A percentile compares a stretch with the other conserved stretches of the same genome.
phyloP scores from a whole-genome alignment of 176 grass and related monocot genomes.

The Lolium rigidum region DNA sequence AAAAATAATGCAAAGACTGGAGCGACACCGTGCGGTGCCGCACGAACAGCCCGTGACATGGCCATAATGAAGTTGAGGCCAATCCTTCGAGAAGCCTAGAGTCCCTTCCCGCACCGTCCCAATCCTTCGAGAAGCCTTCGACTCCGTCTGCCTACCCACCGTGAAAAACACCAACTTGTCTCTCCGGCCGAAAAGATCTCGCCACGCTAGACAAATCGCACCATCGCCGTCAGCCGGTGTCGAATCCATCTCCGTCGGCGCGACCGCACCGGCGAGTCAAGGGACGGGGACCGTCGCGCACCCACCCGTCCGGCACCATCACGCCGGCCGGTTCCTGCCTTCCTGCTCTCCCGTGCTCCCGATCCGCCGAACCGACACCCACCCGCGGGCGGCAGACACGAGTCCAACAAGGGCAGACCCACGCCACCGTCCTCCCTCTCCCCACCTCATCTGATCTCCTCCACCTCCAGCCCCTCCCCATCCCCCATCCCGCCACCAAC shows the following conservation, averaged over 20 bases:
- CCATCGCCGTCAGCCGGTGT: neutral
- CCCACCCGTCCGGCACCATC: neutral
- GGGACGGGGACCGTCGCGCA: neutral
- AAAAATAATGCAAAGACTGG: too few species aligned
- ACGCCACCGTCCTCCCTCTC: slow-evolving; percentile 10
- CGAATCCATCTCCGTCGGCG: neutral
- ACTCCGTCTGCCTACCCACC: neutral
- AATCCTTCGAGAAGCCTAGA: too few species aligned
- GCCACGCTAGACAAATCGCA: neutral
- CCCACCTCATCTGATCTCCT: neutral
- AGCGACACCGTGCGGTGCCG: too few species aligned
- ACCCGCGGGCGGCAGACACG: slow-evolving; percentile 29
- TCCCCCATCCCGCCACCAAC: slow-evolving; percentile 39
- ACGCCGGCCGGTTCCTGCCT: slow-evolving; percentile 6
- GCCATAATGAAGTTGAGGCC: too few species aligned
- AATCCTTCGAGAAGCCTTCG: neutral
- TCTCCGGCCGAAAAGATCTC: neutral
- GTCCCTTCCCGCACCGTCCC: too few species aligned
- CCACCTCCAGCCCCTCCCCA: slow-evolving; percentile 50
- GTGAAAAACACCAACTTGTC: neutral
- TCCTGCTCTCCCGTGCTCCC: neutral
- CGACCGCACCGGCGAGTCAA: neutral
- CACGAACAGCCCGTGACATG: too few species aligned
- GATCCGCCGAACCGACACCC: slow-evolving; percentile 7
- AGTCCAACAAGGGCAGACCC: slow-evolving; percentile 29